Percentiles rank a stretch among this genome's conserved stretches.
Conservation (phyloP, 805 yeast species). For the Candida dajiaensis region DNA sequence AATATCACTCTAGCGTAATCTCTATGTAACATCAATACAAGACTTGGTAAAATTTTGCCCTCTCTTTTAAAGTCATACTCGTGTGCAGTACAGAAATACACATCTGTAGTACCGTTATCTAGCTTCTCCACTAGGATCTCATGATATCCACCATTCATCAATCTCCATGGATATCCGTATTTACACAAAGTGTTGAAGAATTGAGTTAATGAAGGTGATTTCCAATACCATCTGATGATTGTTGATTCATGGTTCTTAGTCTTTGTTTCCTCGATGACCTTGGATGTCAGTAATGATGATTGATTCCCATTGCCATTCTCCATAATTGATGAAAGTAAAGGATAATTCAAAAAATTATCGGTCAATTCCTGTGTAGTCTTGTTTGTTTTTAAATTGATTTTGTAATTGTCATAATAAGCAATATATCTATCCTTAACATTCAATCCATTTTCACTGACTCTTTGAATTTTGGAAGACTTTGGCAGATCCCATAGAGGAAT, state of each 20-base stretch:
- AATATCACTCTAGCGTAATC: slow-evolving; percentile 18
- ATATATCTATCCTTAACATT: slow-evolving; percentile 6
- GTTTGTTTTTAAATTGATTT: slow-evolving; percentile 4
- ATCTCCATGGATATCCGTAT: slow-evolving; percentile 24
- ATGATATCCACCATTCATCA: slow-evolving; percentile 22
- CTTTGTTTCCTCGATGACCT: neutral
- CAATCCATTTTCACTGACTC: neutral
- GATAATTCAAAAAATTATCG: neutral
- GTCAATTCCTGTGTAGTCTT: neutral
- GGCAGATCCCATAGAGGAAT: slow-evolving; percentile 18
- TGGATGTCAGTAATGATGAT: neutral
- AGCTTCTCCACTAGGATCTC: slow-evolving; percentile 14
- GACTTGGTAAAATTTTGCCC: slow-evolving; percentile 18
- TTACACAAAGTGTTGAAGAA: slow-evolving; percentile 14
- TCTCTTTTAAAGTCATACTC: slow-evolving; percentile 20
- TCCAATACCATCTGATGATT: slow-evolving; percentile 5
- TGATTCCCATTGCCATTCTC: neutral
- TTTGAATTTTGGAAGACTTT: slow-evolving; percentile 7
- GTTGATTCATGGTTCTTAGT: slow-evolving; percentile 1
- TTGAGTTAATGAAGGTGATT: neutral
- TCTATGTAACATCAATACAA: slow-evolving; percentile 11
- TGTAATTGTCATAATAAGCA: slow-evolving; percentile 19
- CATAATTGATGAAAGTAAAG: neutral
- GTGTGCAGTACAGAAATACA: slow-evolving; percentile 17
- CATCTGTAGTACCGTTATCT: slow-evolving; percentile 6